Evolutionary conservation across 768 basidiomycete genomes (phyloP).

Genomic region (Boletus speciosus): DNA sequence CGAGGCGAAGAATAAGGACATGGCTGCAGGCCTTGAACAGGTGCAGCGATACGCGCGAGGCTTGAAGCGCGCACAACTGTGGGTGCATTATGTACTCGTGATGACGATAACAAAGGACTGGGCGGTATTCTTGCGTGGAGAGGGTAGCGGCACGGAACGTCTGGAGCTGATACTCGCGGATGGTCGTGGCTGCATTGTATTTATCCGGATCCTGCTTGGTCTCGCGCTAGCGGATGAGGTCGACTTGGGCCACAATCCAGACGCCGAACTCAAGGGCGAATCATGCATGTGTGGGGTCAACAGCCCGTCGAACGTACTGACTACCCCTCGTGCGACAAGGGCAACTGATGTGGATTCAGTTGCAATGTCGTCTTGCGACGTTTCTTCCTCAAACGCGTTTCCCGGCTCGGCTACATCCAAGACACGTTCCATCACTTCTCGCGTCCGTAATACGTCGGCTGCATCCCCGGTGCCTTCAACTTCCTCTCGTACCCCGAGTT

Average conservation of each 20-base stretch:
- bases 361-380: too few species aligned
- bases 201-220: slow-evolving; percentile 14
- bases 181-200: slow-evolving; percentile 9
- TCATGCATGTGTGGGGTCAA: too few species aligned
- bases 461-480: not conserved
- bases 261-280: too few species aligned
- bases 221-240: slow-evolving; percentile 6
- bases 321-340: too few species aligned
- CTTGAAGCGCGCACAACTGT: not conserved
- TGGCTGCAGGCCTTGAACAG: not conserved
- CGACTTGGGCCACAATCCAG: not conserved
- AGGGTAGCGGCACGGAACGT: not conserved
- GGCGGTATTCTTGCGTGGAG: slow-evolving; percentile 3
- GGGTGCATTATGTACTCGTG: slow-evolving; percentile 8
- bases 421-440: too few species aligned
- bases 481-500: not conserved
- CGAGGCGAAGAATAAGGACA: slow-evolving; percentile 3
- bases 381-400: too few species aligned
- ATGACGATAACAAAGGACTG: not conserved
- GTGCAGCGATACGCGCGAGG: not conserved
- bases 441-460: too few species aligned
- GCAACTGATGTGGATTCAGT: too few species aligned
- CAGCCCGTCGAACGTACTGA: too few species aligned
- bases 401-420: too few species aligned
- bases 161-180: slow-evolving; percentile 1